Conservation (phyloP, 2,329 filamentous ascomycete genomes). For the Clonostachys rhizophaga region DNA sequence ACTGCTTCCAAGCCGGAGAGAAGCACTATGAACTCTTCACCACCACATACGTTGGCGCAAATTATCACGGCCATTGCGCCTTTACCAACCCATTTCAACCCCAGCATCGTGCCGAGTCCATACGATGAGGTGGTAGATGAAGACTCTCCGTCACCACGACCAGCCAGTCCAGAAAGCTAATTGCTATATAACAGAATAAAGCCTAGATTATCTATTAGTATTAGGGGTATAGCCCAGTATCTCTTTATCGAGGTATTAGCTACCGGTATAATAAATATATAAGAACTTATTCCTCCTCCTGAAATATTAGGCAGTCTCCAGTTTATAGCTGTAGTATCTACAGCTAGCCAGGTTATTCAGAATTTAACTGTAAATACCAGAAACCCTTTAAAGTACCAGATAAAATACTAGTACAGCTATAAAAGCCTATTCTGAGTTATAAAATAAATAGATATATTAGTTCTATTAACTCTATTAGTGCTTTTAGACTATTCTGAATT, state of each 20-base stretch:
- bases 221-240: neutral
- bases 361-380: neutral
- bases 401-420: neutral
- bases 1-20: constrained; percentile 2
- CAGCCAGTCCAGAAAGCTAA: constrained; percentile 3
- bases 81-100: constrained; percentile 2
- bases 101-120: neutral
- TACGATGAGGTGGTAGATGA: constrained; percentile 3
- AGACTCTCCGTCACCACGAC: constrained; percentile 3
- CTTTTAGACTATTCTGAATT: too few relatives aligned
- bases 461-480: too few relatives aligned
- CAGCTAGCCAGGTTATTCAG: neutral
- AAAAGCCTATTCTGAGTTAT: neutral
- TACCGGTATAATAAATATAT: neutral
- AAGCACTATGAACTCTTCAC: constrained; percentile 5
- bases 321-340: neutral
- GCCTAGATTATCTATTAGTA: neutral
- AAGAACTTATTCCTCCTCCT: neutral
- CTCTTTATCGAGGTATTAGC: neutral
- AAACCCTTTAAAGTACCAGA: neutral
- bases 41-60: constrained; percentile 2
- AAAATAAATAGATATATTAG: too few relatives aligned
- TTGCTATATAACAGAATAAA: constrained; percentile 1
- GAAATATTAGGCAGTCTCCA: neutral
- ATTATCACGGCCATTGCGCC: constrained; percentile 2